Evolutionary conservation across 345 rosid genomes (phyloP).

Genomic region (Ailanthus altissimus): DNA sequence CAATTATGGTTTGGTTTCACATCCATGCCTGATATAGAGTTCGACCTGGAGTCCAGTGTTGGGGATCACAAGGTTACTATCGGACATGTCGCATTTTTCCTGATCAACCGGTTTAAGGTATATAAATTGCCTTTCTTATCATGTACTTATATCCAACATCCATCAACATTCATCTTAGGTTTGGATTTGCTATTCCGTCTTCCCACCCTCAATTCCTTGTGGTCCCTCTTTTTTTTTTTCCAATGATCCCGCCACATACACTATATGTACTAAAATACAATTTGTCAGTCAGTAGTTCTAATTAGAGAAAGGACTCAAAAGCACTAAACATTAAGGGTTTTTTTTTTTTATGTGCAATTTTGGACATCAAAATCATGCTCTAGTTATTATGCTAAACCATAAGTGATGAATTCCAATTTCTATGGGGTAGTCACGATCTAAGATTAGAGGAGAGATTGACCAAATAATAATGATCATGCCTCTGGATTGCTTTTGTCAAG

Average conservation of each 20-base stretch:
- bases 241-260: background rate
- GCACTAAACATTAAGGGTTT: background rate
- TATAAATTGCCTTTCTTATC: constrained; percentile 17
- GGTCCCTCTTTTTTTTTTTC: background rate
- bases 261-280: background rate
- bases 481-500: background rate
- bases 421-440: background rate
- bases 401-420: background rate
- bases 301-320: background rate
- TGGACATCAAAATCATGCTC: background rate
- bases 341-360: background rate
- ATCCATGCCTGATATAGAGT: constrained; percentile 84
- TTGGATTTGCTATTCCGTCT: background rate
- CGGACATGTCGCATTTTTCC: constrained; percentile 63
- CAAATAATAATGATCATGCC: background rate
- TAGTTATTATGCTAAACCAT: background rate
- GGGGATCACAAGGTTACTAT: constrained; percentile 86
- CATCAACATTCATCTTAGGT: background rate
- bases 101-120: constrained; percentile 86
- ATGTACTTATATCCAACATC: background rate
- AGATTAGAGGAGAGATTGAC: background rate
- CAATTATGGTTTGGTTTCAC: constrained; percentile 91
- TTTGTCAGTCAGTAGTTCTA: background rate
- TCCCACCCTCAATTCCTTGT: background rate
- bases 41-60: constrained; percentile 72